These are phyloP conservation scores for Colletotrichum truncatum DNA, from an alignment of 2,329 filamentous ascomycete species.

Conservation along the genomic window DNA sequence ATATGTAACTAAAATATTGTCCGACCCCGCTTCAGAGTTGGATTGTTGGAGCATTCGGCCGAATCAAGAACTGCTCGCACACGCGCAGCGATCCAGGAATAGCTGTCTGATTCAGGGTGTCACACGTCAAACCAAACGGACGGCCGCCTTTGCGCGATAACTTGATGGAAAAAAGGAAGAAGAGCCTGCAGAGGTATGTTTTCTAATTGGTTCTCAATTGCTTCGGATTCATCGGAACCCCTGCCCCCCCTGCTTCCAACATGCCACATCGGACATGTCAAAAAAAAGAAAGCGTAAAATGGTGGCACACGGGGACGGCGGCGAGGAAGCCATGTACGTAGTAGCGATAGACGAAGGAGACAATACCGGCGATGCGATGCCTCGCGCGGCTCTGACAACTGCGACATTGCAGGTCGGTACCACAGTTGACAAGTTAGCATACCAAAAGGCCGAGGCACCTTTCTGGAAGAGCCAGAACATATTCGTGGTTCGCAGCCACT, in stretches of 20 bases:
- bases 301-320: constrained; percentile 3
- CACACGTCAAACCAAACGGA: neutral
- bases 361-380: neutral
- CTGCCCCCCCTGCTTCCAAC: neutral
- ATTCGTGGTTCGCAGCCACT: neutral
- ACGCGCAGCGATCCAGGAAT: neutral
- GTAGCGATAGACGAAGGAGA: neutral
- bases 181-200: neutral
- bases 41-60: constrained; percentile 2
- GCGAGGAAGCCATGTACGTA: constrained; percentile 1
- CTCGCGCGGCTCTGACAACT: neutral
- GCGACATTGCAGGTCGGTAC: neutral
- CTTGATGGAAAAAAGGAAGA: neutral
- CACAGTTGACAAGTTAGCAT: neutral
- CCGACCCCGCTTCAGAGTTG: neutral
- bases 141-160: neutral
- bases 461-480: constrained; percentile 11
- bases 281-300: neutral
- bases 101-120: neutral
- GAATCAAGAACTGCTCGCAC: constrained; percentile 1
- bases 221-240: constrained; percentile 1
- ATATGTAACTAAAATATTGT: constrained; percentile 17
- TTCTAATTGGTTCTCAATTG: neutral
- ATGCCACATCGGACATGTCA: constrained; percentile 5
- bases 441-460: neutral